Evolutionary conservation across 31 red algal genomes (phyloP), one percentile per base, ranked within the genome.

Genomic region (Bonnemaisonia californica): DNA sequence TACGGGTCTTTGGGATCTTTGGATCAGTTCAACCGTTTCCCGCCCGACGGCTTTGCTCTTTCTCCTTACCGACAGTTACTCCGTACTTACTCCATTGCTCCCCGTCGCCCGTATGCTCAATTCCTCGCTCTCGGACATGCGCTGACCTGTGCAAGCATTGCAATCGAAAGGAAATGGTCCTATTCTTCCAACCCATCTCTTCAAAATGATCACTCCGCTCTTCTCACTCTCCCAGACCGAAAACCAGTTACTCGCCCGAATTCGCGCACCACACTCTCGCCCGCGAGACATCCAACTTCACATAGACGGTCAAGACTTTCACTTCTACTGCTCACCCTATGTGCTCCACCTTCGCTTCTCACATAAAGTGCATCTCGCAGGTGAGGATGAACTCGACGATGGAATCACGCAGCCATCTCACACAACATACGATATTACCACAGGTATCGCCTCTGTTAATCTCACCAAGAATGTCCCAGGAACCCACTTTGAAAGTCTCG

Each of bases 291-390:
- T 76, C 24, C 28, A 54, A 76, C 33, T 76, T 26, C 57, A 31
- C 45, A 36, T 57, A 26, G 45, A 76, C 45, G 45, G 51, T 30
- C 27, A 11, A 21, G 28, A 54, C 42, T 76, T 76, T 36, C 39
- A 76, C 45, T 76, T 76, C 36, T 36, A 76, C 45, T 57, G 45
- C 71, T 28, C 28, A 3, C 47, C 71, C 41, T 76, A 76, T 47
- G 3, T 76, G 2, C 71, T 76, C 18, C 71, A 76, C 27, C 45
- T 76, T 27, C 31, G 31, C 39, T 57, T 76, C 21, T 30, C 41
- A 39, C 71, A 76, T 21, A 23, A 40, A 57, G 47, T 76, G 12
- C 45, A 57, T 27, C 39, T 54, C 28, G 31, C 71, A 21, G 23
- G 16, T 28, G 62, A 67, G 62, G 30, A 30, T 19, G 62, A 67